These are phyloP conservation scores for Arthrobotrys iridis DNA, from an alignment of 2,329 filamentous ascomycete species.

Conservation along the genomic window DNA sequence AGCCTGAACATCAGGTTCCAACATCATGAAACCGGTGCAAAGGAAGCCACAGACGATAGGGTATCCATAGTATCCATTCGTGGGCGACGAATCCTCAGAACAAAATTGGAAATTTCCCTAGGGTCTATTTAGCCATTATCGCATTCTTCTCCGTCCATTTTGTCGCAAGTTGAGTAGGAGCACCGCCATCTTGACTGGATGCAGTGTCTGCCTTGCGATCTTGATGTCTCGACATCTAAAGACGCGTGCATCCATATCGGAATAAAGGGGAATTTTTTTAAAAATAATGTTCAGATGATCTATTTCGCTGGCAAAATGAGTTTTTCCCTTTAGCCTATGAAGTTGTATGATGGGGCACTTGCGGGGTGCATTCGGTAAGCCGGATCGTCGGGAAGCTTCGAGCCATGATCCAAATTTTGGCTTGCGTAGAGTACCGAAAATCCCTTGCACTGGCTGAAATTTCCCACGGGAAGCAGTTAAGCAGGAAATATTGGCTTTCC, in stretches of 20 bases:
- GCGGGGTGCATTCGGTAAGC: constrained; percentile 43
- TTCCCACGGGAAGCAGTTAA: too few relatives aligned
- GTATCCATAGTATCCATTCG: background rate
- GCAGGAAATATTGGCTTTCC: too few relatives aligned
- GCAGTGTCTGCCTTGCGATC: too few relatives aligned
- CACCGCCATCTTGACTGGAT: too few relatives aligned
- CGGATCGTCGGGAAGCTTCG: constrained; percentile 43
- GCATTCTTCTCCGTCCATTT: background rate
- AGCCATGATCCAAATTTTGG: background rate
- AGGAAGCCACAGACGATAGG: background rate
- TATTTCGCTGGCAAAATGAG: constrained; percentile 29
- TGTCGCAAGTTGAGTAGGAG: background rate
- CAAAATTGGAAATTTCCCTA: background rate
- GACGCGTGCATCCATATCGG: background rate
- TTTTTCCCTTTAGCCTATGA: constrained; percentile 28
- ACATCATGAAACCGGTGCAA: constrained; percentile 20
- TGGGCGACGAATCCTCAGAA: background rate
- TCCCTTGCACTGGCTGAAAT: too few relatives aligned
- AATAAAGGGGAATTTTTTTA: background rate
- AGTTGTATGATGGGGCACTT: constrained; percentile 22
- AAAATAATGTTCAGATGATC: background rate
- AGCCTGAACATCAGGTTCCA: constrained; percentile 28
- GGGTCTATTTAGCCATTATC: constrained; percentile 29
- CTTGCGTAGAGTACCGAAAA: too few relatives aligned
- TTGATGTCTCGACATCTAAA: background rate